Percentiles rank a stretch among this genome's conserved stretches.
Evolutionary conservation across 2,329 filamentous ascomycete species (phyloP).

Genomic region (Lasiodiplodia gonubiensis): DNA sequence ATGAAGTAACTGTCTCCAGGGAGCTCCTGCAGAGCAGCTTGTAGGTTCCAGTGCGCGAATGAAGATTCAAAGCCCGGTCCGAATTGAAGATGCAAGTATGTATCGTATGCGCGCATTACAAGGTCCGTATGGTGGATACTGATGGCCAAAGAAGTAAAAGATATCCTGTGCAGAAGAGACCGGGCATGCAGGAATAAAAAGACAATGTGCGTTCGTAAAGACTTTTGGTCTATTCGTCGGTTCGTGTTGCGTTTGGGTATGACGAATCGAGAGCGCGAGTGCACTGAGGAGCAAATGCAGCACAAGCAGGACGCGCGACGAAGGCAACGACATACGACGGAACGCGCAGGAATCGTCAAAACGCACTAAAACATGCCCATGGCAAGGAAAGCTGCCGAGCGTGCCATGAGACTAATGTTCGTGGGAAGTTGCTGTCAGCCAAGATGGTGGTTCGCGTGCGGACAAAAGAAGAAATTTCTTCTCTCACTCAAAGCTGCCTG

Average conservation of each 20-base stretch:
- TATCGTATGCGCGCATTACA: conserved; percentile 23
- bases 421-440: conserved; percentile 18
- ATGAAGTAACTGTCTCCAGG: conserved; percentile 2
- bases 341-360: conserved; percentile 13
- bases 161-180: conserved; percentile 4
- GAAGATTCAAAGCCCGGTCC: conserved; percentile 2
- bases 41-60: background rate
- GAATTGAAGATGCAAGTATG: conserved; percentile 20
- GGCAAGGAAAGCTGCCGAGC: conserved; percentile 23
- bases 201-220: conserved; percentile 6
- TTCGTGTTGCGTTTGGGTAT: conserved; percentile 5
- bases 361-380: conserved; percentile 24
- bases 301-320: background rate
- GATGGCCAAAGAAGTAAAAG: conserved; percentile 5
- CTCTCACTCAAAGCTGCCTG: conserved; percentile 29
- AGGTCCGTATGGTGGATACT: conserved; percentile 18
- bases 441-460: conserved; percentile 15
- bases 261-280: background rate
- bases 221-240: conserved; percentile 9
- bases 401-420: conserved; percentile 23
- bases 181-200: conserved; percentile 4
- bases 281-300: background rate
- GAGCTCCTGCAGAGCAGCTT: background rate
- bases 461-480: conserved; percentile 25
- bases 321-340: conserved; percentile 3